Base-by-base conservation (phyloP, 2,329 filamentous ascomycete genomes). In the Aspergillus fructus region DNA sequence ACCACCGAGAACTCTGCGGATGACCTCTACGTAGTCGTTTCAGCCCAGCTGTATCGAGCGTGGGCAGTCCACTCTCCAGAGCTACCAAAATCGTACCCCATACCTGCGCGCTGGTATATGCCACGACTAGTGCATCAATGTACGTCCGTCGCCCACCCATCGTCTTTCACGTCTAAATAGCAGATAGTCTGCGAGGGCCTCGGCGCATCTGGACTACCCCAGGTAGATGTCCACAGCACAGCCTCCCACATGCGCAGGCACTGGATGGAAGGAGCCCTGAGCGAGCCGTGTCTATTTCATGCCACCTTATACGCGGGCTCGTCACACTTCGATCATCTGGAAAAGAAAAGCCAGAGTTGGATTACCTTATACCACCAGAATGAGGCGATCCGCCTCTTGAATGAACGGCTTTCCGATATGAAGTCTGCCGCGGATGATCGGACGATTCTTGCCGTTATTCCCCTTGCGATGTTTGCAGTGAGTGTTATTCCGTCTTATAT, bases 271-370 rank as follows among this genome's bases (percentile, higher is more conserved):
- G 24, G 42, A 12, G 55, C 55, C 2, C 27, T 57, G 37, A 49
- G 24, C 17, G 55, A 57, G 23, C 49, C 55, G 2, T 49, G 49
- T 17, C 9, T 57, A 4, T 57, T 57, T 27, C 49, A 57, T 23
- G 55, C 55, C 5, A 57, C 55, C 0, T 27, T 57, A 1, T 57
- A 42, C 37, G 43, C 49, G 3, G 49, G 49, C 2, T 53, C 55
- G 9, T 57, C 55, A 4, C 17, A 57, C 7, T 49, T 41, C 11
- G 55, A 56, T 4, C 12, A 53, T 17, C 37, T 15, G 1, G 24
- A 39, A 3, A 48, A 48, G 2, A 17, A 42, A 13, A 4, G 19
- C 3, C 49, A 27, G 6, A 57, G 43, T 19, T 11, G 27, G 11
- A 53, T 53, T 1, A 57, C 55, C 1, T 4, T 57, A 5, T 48